Evolutionary conservation across 306 rosid species (phyloP).

Genomic region (Trifolium dubium): DNA sequence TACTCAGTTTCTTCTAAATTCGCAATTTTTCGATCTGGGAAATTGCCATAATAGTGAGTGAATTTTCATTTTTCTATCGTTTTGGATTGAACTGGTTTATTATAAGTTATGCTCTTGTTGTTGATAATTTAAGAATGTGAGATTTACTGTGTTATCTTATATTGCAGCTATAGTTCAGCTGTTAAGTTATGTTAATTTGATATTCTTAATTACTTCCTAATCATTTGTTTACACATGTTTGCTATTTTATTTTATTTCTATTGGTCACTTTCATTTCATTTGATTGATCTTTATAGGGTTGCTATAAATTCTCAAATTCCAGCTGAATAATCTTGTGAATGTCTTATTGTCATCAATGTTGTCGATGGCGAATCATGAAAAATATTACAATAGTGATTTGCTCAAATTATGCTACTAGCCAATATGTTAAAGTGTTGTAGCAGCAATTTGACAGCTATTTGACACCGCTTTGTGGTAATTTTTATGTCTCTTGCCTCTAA

Average conservation of each 20-base stretch:
- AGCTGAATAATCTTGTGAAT: background rate
- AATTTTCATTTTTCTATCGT: background rate
- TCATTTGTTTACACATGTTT: background rate
- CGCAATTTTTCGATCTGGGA: conserved; percentile 60
- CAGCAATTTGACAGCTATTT: too few relatives aligned
- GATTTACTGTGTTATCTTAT: background rate
- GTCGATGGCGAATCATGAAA: background rate
- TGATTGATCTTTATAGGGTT: background rate
- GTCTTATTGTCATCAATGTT: background rate
- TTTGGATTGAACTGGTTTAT: background rate
- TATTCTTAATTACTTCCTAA: background rate
- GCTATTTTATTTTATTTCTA: background rate
- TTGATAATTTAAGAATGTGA: background rate
- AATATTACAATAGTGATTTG: too few relatives aligned
- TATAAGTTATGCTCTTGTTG: background rate
- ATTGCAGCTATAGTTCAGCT: too few relatives aligned
- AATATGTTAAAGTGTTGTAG: too few relatives aligned
- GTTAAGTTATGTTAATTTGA: background rate
- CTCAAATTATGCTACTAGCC: too few relatives aligned
- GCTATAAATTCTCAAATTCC: background rate
- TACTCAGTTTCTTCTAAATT: conserved; percentile 66
- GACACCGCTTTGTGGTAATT: too few relatives aligned
- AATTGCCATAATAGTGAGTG: conserved; percentile 43
- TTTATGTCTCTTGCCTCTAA: too few relatives aligned
- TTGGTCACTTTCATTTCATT: background rate